Evolutionary conservation across 1,284 basidiomycete genomes (phyloP), one percentile per base, ranked within the genome.

Genomic region (Puccinia novopanici): DNA sequence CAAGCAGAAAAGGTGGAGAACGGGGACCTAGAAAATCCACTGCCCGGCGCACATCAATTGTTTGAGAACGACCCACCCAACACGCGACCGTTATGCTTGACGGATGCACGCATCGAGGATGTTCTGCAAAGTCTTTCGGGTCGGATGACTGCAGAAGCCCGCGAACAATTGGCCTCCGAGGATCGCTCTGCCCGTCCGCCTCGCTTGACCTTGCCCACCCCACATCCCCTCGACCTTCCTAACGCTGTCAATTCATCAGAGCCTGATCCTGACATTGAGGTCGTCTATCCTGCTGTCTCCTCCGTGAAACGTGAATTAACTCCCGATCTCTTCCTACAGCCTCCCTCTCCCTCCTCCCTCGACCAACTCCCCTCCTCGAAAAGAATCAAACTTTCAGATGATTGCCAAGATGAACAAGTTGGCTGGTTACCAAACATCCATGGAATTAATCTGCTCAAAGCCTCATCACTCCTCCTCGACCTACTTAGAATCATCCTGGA

Each of bases 221-320:
- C 5, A 54, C 24, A 8, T 40, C 10, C 65, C 65, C 45, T 42
- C 22, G 30, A 12, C n/a, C 70, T 15, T 37, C 70, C 45, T 17
- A 40, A 0, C 65, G 15, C 13, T 68, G 45, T 37, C 37, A 27
- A 68, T 68, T 45, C 65, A 42, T 24, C 45, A n/a, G 50, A 71
- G 13, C 42, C 10, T 8, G 71, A 73, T 30, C 52, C 71, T n/a
- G 52, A 73, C 22, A 73, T 73, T 30, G 71, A 57, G 15, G 37
- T 57, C 2, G 34, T 73, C 27, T 50, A 40, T 15, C 48, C n/a
- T n/a, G n/a, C 70, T 34, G 40, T 81, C 81, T 6, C 67, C 52
- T 40, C 80, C 48, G 48, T 82, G 76, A 73, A 82, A 76, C 27
- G n/a, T 5, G 72, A 45, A 24, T 6, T 24, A 8, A 30, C 74